Base-by-base conservation (phyloP, 345 rosid genomes). In the Salix exigua region DNA sequence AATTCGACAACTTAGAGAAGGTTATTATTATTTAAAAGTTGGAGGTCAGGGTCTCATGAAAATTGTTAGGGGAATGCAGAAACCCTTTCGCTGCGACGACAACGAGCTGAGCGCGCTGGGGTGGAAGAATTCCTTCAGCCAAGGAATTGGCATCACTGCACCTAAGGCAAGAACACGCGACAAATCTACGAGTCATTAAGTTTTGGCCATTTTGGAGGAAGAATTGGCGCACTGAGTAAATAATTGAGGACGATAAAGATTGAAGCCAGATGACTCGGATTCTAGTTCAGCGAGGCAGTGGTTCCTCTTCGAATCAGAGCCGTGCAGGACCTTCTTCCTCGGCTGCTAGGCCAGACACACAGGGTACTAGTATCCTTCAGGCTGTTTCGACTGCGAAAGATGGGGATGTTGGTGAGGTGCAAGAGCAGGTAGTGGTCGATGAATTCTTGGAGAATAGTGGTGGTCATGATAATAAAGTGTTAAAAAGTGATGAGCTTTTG, bases 21-120 rank as follows among this genome's bases (percentile, higher is more conserved):
- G 89, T 82, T 92, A 80, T 90, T 89, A 82, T 84, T 83, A 89
- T 83, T 90, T 87, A 71, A 87, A 75, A 80, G 83, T 88, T 83
- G 83, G 86, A 87, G 87, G 87, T 86, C 87, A 85, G 83, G 91
- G 83, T 91, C 91, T 91, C 93, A 90, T 96, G 98, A 93, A 93
- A 89, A 85, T 89, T 91, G 88, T 79, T 88, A 93, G 99, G 98
- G 99, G 99, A 89, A 96, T 96, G 96, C 99, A 90, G 94, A 93
- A 88, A 89, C 86, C 67, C 87, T 86, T 89, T 87, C 74, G 86
- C 81, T 76, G 87, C 79, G 25, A 70, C n/a, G 63, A 78, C 30
- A 85, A 83, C 87, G 89, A 89, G 87, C 88, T 83, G 84, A 90
- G 81, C 85, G 62, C 75, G 74, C 82, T 88, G 73, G 89, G 92